Evolutionary conservation across 1,139 yeast species (phyloP).

Genomic region (Geotrichum histeridarum): DNA sequence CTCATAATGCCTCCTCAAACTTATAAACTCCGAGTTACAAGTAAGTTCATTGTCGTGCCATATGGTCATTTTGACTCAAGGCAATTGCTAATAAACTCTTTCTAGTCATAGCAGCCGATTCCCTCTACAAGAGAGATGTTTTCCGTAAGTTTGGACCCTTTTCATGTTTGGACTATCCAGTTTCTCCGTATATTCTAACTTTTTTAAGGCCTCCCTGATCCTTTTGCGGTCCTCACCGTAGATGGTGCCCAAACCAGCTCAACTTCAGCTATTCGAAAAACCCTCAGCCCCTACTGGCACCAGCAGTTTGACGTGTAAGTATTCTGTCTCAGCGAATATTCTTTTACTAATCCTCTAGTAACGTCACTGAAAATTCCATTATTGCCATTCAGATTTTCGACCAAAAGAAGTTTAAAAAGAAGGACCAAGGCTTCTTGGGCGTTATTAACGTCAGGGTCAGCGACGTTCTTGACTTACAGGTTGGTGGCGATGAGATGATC

Average conservation of each 20-base stretch:
- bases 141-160: constrained; percentile 52
- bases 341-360: constrained; percentile 29
- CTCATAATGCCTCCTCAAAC: constrained; percentile 4
- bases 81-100: not conserved
- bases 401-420: constrained; percentile 93
- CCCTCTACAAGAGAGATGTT: constrained; percentile 88
- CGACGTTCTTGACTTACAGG: constrained; percentile 73
- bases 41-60: not conserved
- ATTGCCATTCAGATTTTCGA: constrained; percentile 95
- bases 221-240: constrained; percentile 93
- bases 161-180: not conserved
- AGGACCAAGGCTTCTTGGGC: constrained; percentile 96
- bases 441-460: constrained; percentile 88
- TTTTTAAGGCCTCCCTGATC: constrained; percentile 61
- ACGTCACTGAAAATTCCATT: constrained; percentile 77
- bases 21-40: constrained; percentile 2
- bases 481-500: constrained; percentile 66
- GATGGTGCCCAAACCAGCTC: constrained; percentile 98
- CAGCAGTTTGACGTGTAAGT: constrained; percentile 62
- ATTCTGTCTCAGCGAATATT: constrained; percentile 8
- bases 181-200: not conserved
- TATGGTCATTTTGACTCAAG: not conserved
- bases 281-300: constrained; percentile 96
- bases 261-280: constrained; percentile 87
- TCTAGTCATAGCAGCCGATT: constrained; percentile 84